Base-by-base conservation (phyloP, 805 yeast genomes). In the Monosporozyma aerobia region DNA sequence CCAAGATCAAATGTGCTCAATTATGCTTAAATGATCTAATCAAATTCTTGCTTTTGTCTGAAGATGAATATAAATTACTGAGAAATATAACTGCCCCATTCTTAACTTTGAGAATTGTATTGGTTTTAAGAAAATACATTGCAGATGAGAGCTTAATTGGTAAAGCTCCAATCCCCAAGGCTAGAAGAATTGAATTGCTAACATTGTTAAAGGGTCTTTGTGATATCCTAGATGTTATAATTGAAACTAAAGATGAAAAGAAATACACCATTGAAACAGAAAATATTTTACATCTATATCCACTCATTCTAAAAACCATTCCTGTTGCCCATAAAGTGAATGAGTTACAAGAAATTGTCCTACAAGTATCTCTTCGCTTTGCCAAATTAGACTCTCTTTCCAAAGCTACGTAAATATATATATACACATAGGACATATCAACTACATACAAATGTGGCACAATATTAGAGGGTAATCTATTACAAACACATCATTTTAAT, bases 171-270 rank as follows among this genome's bases (percentile, higher is more conserved):
- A 70, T 86, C 14, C 79, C 92, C 0, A 73, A 77, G 41, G 65
- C 86, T 7, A 88, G 87, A 57, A 78, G 78, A 51, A 67, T 70
- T 5, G 98, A 90, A 63, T 61, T 90, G n/a, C 56, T 57, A 11
- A 59, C 71, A 0, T 59, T 81, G 5, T 58, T 83, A 25, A 54
- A 64, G 3, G 85, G 86, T 0, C 58, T 81, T 4, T 59, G 58
- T 32, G 57, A 58, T 5, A 62, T 73, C 5, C 56, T 72, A 37
- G 29, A 40, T 13, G 27, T 56, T 11, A 37, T 54, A 9, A 11
- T 29, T 5, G 44, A 33, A 10, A 5, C 29, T 7, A 41, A 23
- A 13, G 46, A 22, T 32, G 25, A 9, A 13, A 53, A 41, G 2
- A 37, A 47, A 8, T 23, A 47, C 7, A 29, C 50, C 23, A 32